Evolutionary conservation across 1,284 basidiomycete genomes (phyloP), one percentile per base, ranked within the genome.

Genomic region (Boletellus sp.): DNA sequence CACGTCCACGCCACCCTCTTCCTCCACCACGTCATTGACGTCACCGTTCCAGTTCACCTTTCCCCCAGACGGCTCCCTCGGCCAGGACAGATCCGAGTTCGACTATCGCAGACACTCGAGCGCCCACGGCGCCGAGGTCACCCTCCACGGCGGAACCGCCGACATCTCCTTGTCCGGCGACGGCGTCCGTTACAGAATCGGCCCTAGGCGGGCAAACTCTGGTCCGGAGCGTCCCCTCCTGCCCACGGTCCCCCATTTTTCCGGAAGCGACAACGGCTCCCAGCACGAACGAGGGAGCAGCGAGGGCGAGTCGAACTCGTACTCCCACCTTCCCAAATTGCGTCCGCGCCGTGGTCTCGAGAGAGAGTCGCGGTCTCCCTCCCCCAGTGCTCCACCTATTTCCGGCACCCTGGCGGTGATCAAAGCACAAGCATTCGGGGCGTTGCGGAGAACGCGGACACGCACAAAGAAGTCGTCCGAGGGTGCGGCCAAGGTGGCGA

Each of bases 351-450:
- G 75, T 49, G 71, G 71, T 53, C 68, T 72, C 16, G 68, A 79
- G 21, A 76, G 75, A 49, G 72, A 74, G 44, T 82, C 85, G 19
- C 83, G 83, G 54, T 87, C 88, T n/a, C 84, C 85, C 47, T 86
- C 85, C n/a, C 83, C 86, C 22, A 75, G 74, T 37, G 73, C 76
- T 50, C 74, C 80, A 49, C 77, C 80, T 21, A 77, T 89, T 62
- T 89, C 85, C 44, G 85, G 87, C 28, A 91, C 89, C 26, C 78
- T 91, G 44, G 88, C 89, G 45, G 88, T 91, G 52, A 89, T 91
- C 71, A 91, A 91, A 71, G 89, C 89, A 39, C 88, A 91, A 66
- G 85, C 89, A 32, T 91, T 91, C 64, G 89, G 89, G 38, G 87
- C 87, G 16, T 74, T 90, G 59, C 84, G 89, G 48, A 77, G 89